Conservation (phyloP, 768 basidiomycete genomes). For the Mycena rosella region DNA sequence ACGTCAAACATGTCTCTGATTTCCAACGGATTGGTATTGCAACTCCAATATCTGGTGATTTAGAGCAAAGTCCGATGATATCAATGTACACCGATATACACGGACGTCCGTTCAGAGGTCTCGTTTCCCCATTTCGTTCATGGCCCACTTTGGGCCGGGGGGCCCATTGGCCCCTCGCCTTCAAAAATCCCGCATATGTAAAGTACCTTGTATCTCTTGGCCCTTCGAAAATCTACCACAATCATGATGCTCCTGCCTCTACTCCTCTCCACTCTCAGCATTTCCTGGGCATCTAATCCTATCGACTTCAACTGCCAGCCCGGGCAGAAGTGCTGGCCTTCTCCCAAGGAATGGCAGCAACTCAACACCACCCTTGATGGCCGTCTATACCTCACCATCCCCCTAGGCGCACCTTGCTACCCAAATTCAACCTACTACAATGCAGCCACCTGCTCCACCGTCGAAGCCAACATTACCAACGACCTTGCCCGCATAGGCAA, state of each 20-base stretch:
- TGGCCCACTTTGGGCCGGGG: not conserved
- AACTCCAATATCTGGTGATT: constrained; percentile 10
- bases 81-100: constrained; percentile 13
- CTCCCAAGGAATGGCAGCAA: constrained; percentile 23
- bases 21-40: constrained; percentile 15
- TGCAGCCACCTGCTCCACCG: constrained; percentile 23
- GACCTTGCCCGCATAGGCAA: constrained; percentile 22
- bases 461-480: constrained; percentile 27
- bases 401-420: constrained; percentile 25
- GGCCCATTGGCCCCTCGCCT: constrained; percentile 14
- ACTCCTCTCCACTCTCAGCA: constrained; percentile 27
- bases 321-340: constrained; percentile 29
- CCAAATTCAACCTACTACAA: constrained; percentile 20
- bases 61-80: not conserved
- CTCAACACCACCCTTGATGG: constrained; percentile 25
- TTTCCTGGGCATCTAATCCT: constrained; percentile 28
- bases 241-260: constrained; percentile 26
- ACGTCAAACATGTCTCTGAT: not conserved
- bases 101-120: constrained; percentile 15
- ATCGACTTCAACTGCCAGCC: constrained; percentile 27
- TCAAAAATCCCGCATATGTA: constrained; percentile 18
- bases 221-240: constrained; percentile 22
- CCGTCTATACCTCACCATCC: constrained; percentile 20
- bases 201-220: constrained; percentile 17
- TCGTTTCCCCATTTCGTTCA: constrained; percentile 21